A percentile compares a stretch with the other conserved stretches of the same genome.
These are phyloP conservation scores for Volvariella surrecta DNA, from an alignment of 1,284 basidiomycete species.

Conservation along the genomic window DNA sequence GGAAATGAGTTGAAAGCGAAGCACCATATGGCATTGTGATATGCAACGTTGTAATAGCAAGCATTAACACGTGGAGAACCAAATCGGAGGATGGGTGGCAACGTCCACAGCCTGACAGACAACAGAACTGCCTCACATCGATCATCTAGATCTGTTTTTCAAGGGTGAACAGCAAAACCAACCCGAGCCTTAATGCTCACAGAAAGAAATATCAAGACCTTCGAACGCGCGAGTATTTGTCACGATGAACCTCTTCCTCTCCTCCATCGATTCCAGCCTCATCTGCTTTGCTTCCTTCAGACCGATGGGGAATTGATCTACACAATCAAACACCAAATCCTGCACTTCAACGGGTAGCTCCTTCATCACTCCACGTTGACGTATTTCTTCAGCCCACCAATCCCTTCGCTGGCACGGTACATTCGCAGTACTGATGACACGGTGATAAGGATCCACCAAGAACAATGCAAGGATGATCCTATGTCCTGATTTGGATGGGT, in stretches of 20 bases:
- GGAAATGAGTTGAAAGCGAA: too few relatives aligned
- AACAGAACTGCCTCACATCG: too few relatives aligned
- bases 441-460: slow-evolving; percentile 30
- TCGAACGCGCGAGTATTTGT: slow-evolving; percentile 1
- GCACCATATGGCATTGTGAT: too few relatives aligned
- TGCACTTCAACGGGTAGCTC: slow-evolving; percentile 7
- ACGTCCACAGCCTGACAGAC: too few relatives aligned
- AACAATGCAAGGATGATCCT: slow-evolving; percentile 35
- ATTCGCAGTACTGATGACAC: slow-evolving; percentile 24
- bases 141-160: too few relatives aligned
- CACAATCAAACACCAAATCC: slow-evolving; percentile 5
- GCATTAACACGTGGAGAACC: too few relatives aligned
- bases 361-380: not conserved
- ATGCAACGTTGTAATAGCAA: too few relatives aligned
- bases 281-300: slow-evolving; percentile 9
- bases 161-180: too few relatives aligned
- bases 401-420: slow-evolving; percentile 29
- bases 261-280: slow-evolving; percentile 10
- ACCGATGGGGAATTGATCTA: slow-evolving; percentile 9
- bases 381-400: slow-evolving; percentile 17
- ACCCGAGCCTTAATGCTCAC: slow-evolving; percentile 12
- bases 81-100: too few relatives aligned
- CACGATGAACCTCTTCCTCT: slow-evolving; percentile 7
- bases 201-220: slow-evolving; percentile 5
- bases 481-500: slow-evolving; percentile 29